Conservation (phyloP, 2,329 filamentous ascomycete genomes). For the Colletotrichum spaethianum region DNA sequence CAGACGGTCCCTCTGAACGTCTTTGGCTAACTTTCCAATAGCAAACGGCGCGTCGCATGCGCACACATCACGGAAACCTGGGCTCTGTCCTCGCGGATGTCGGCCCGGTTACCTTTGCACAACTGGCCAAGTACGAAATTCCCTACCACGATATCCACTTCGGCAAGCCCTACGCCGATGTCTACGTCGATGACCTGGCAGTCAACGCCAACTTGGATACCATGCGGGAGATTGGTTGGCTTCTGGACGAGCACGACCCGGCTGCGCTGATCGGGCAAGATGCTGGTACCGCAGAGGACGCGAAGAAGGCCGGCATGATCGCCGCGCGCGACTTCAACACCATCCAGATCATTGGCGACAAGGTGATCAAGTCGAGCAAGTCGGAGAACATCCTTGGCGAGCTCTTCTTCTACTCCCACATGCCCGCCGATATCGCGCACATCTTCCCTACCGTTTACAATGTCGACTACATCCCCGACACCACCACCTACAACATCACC, state of each 20-base stretch:
- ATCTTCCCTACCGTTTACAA: slow-evolving; percentile 46
- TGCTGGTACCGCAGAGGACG: slow-evolving; percentile 35
- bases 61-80: slow-evolving; percentile 48
- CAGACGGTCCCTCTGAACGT: too few species aligned
- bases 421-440: slow-evolving; percentile 44
- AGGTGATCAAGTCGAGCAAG: slow-evolving; percentile 50
- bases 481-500: slow-evolving; percentile 46
- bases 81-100: slow-evolving; percentile 48
- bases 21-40: neutral
- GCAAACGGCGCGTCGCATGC: slow-evolving; percentile 49
- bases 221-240: slow-evolving; percentile 48
- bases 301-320: slow-evolving; percentile 47
- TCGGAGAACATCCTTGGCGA: slow-evolving; percentile 50
- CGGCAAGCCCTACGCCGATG: slow-evolving; percentile 49
- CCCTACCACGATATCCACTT: slow-evolving; percentile 50
- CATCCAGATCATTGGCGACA: slow-evolving; percentile 49
- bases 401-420: slow-evolving; percentile 51
- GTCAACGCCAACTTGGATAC: slow-evolving; percentile 50
- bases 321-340: slow-evolving; percentile 50
- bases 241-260: slow-evolving; percentile 46
- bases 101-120: slow-evolving; percentile 46
- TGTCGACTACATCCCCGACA: slow-evolving; percentile 47
- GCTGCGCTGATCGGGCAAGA: slow-evolving; percentile 39
- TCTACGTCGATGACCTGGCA: slow-evolving; percentile 48
- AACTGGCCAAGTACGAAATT: slow-evolving; percentile 47